Evolutionary conservation across 257 asterid genomes (phyloP).

Genomic region (Knoxia roxburghii): DNA sequence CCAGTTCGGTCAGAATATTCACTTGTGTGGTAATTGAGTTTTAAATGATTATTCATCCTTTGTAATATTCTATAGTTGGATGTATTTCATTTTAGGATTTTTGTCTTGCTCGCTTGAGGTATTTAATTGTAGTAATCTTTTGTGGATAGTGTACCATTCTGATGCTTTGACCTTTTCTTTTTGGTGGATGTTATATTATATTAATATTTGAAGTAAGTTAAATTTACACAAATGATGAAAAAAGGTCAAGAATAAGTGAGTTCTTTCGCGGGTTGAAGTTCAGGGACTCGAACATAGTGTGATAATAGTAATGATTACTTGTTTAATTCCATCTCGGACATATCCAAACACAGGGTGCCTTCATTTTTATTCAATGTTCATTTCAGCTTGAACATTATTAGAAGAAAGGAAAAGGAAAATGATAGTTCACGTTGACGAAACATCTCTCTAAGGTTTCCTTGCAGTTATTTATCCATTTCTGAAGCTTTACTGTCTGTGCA

Average conservation of each 20-base stretch:
- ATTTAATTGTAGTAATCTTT: not conserved
- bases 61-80: not conserved
- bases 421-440: not conserved
- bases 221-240: not conserved
- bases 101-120: not conserved
- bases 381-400: not conserved
- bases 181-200: not conserved
- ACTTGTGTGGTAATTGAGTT: not conserved
- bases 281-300: not conserved
- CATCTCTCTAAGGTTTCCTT: not conserved
- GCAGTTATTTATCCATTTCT: not conserved
- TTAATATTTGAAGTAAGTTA: not conserved
- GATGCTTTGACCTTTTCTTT: not conserved
- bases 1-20: not conserved
- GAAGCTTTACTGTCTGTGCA: not conserved
- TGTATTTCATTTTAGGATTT: not conserved
- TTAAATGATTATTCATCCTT: not conserved
- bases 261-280: not conserved
- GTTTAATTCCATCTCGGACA: not conserved
- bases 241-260: not conserved
- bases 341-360: not conserved
- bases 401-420: not conserved
- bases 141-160: not conserved
- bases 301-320: not conserved
- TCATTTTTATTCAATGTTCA: not conserved